Base-by-base conservation (phyloP, 441 rosid genomes). In the Croton laevigatus region DNA sequence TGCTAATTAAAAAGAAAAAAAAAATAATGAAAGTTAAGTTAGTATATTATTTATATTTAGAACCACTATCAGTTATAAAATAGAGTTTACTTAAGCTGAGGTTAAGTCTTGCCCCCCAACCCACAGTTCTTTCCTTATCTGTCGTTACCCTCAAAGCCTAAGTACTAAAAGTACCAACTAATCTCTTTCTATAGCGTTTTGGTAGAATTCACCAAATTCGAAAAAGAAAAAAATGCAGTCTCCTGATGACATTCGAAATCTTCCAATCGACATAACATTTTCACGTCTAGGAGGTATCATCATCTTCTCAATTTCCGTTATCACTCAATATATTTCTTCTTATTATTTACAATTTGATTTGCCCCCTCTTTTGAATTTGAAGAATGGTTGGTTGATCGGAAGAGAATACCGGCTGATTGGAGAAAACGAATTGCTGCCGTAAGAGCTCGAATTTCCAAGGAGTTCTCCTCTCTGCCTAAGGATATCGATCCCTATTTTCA, bases 311-410 rank as follows among this genome's bases (percentile, higher is more conserved):
- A 53, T 64, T 66, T 65, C 17, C 55, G 40, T 23, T 42, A 64
- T 57, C 48, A 34, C 14, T 34, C 44, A 8, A n/a, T 12, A n/a
- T 44, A 53, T 59, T 67, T 69, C 11, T 17, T 1, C 5, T 69
- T n/a, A 53, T 54, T 71, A 20, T 22, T 74, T 32, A 8, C 3
- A 55, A 17, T 20, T 53, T 45, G 3, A 65, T 51, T 1, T 54
- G 5, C n/a, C 67, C 58, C 78, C 44, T 60, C 70, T 54, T 71
- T 62, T 75, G 23, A 23, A 63, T 6, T 69, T 53, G 83, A 79
- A 92, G 98, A 95, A 75, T 95, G 97, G 99, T 74, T 92, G 82
- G 96, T 93, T 75, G 99, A 95, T 88, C 97, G 98, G 78, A 95
- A 92, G 86, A 82, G 92, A 76, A 79, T 91, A 54, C 98, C 97